Evolutionary conservation across 2,329 filamentous ascomycete genomes (phyloP), one percentile per base, ranked within the genome.

Genomic region (Cladophialophora carrionii): DNA sequence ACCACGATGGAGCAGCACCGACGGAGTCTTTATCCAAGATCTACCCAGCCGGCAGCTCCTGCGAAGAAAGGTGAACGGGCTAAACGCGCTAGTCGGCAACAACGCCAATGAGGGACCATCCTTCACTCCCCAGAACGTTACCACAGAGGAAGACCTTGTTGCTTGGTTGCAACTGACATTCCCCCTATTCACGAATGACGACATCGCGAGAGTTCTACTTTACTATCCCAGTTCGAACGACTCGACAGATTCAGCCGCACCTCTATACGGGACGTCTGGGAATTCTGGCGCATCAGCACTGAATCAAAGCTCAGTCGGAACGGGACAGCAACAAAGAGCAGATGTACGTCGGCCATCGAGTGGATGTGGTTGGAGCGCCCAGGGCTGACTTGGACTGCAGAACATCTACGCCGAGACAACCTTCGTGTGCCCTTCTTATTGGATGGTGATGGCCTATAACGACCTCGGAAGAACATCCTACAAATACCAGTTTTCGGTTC

Each of bases 391-490:
- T 10, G 48, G 22, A 2, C 10, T 1, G 17, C 66, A 73, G 51
- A 83, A 85, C 71, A 80, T 87, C 56, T 83, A 82, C 67, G 83
- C 80, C 51, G 85, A 87, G 72, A 77, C 80, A 0, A 83, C 82
- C 1, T 86, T 86, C 64, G 77, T 82, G 52, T 87, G 85, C 71
- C 81, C 84, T 0, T 79, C 81, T 0, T 85, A 86, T 72, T 86
- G 81, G 71, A 76, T 86, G 32, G 79, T 80, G 67, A 78, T 77
- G 10, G 84, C 81, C 2, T 84, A 78, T 73, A 68, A 75, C 20
- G 82, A 83, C 66, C 68, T 80, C 26, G 83, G 84, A 74, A 86
- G 62, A 80, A 63, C 60, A 1, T 82, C 82, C 0, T 84, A 83
- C 72, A 77, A 79, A 0, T 87, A 86, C 70, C 74, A 81, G 54